These are phyloP conservation scores for Sporothrix schenckii DNA, from an alignment of 2,329 filamentous ascomycete genomes.

Conservation along the genomic window DNA sequence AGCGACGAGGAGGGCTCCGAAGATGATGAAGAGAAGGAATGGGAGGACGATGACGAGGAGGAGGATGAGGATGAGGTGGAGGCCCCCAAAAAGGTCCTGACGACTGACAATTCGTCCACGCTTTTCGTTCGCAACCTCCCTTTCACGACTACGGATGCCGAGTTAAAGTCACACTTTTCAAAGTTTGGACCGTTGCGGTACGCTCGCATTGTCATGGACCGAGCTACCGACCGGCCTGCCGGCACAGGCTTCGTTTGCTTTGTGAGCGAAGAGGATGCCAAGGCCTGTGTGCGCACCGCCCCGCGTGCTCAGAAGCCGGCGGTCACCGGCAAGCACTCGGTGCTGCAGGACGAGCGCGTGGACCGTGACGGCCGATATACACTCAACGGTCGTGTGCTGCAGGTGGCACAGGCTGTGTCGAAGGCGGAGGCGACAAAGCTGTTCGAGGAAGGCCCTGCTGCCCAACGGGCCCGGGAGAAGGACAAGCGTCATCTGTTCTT, in stretches of 20 bases:
- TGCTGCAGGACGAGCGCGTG: conserved; percentile 81
- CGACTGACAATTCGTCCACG: conserved; percentile 70
- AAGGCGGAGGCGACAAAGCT: conserved; percentile 78
- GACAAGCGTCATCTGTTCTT: conserved; percentile 92
- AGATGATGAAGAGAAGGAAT: conserved; percentile 51
- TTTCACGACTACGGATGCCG: conserved; percentile 81
- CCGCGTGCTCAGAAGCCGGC: conserved; percentile 54
- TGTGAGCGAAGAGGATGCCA: conserved; percentile 73
- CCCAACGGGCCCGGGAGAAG: conserved; percentile 66
- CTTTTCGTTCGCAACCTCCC: conserved; percentile 94
- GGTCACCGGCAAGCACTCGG: conserved; percentile 69
- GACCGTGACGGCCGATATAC: conserved; percentile 87
- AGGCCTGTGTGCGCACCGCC: conserved; percentile 72
- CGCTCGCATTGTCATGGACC: conserved; percentile 87
- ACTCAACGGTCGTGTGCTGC: conserved; percentile 82
- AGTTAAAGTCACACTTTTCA: conserved; percentile 81
- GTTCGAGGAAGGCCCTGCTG: conserved; percentile 70
- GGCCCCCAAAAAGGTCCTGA: conserved; percentile 43
- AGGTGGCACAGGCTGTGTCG: conserved; percentile 81
- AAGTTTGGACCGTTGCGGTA: conserved; percentile 88
- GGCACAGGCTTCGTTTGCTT: conserved; percentile 97
- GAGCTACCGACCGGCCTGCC: conserved; percentile 78
- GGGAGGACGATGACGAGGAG: conserved; percentile 46
- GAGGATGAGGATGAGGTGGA: conserved; percentile 41
- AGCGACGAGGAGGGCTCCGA: conserved; percentile 52